Base-by-base conservation (phyloP, 2,329 filamentous ascomycete species). In the Verticillium dahliae region DNA sequence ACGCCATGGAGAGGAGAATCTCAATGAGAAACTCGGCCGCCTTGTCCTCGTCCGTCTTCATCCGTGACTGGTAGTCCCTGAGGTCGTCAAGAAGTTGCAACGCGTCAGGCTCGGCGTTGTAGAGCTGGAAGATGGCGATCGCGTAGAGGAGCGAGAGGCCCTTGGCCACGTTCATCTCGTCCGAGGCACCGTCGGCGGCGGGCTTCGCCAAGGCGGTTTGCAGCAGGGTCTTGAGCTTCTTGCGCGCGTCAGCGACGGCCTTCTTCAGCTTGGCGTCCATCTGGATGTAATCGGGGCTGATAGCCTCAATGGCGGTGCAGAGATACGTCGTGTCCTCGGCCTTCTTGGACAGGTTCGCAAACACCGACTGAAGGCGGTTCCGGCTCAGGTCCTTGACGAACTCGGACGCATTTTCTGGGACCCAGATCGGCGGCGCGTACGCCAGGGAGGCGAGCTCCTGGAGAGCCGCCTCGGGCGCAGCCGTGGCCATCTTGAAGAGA, bases 101-200 rank as follows among this genome's bases (percentile, higher is more conserved):
- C 0, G 92, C 91, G 70, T 98, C 95, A 0, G 90, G 82, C 62
- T 97, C 92, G 31, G 92, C 91, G 69, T 94, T 93, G 76, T 97
- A 97, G 9, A 97, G 82, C 73, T 97, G 92, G 61, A 98, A 81
- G 14, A 97, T 85, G 0, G 92, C 90, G 59, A 97, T 83, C 0
- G 91, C 88, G 72, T 96, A 92, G 1, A 98, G 82, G 39, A 97
- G 81, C 22, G 89, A 88, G 62, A 97, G 83, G 0, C 90, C 90
- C 63, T 87, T 86, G 15, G 79, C 79, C 63, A 73, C 75, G 62
- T 72, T 79, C 69, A 71, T 77, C 66, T 75, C 66, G 27, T 71
- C 67, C 59, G 71, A 64, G 66, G 72, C 52, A 60, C 68, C 66
- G 72, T 74, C 45, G 14, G n/a, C 18, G 7, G 34, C 13, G 15